Evolutionary conservation across 495 filamentous ascomycete species (phyloP), one percentile per base, ranked within the genome.

Genomic region (Aspergillus affinis): DNA sequence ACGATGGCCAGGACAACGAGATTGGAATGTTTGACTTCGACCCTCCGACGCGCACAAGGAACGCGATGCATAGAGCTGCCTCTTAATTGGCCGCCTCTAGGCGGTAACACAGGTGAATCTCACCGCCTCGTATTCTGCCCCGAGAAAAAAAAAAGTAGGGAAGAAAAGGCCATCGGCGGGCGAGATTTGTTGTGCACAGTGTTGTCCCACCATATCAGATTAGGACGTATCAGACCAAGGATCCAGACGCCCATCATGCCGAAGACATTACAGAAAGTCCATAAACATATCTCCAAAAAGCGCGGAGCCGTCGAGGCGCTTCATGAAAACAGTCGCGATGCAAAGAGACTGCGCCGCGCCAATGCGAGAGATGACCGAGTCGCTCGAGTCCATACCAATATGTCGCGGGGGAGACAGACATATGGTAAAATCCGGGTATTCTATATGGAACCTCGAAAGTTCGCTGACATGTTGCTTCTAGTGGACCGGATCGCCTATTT

Each of bases 311-410:
- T 88, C 52, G 82, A 84, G 21, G 80, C 86, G 15, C 79, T 97
- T 15, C 91, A 97, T 69, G 87, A 91, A 67, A 89, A 90, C 71
- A 94, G 90, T 67, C 81, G 92, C 60, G 89, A 95, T 74, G 86
- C 86, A 9, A 85, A 86, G 63, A 83, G 87, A 48, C 73, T 97
- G 57, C 88, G 90, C 66, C 80, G 85, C 32, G 92, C 92, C 17
- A 81, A 81, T 58, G 80, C 84, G 47, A 81, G 92, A 68, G 89
- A 92, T 62, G 89, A 93, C 62, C 90, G 88, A 69, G 74, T 96
- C 17, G 83, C 83, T 62, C 85, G 84, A 71, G 74, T 91, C 55
- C 80, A 82, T 27, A 70, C 81, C 5, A 78, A 84, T 29, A 78
- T 86, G 62, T 78, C 80, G 62, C 92, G 87, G 69, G 82, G 77